Evolutionary conservation across 163 green algal species (phyloP), one percentile per base, ranked within the genome.

Genomic region (Scenedesmus sp.): DNA sequence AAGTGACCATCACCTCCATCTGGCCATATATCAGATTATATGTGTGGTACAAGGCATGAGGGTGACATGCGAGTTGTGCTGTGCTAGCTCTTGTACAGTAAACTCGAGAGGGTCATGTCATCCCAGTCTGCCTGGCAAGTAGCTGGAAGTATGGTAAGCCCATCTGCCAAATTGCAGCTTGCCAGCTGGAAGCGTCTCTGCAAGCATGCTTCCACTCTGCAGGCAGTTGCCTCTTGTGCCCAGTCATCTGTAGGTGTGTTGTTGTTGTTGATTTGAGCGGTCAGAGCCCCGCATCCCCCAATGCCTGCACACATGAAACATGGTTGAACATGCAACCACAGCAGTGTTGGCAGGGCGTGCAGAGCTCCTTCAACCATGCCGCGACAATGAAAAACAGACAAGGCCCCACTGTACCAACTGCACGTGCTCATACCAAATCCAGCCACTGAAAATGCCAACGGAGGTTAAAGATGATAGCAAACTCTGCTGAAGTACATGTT

Each of bases 81-180:
- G 53, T 24, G 56, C 65, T 76, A 76, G 65, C 82, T 51, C 59
- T 61, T 68, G 42, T 89, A 89, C 42, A 89, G 42, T 61, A 89
- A 49, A 6, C 30, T 24, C 46, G 83, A 59, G 42, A 89, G n/a
- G 3, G 42, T 78, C 83, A 89, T 65, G 51, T 89, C 83, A 81
- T 89, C 83, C 83, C 83, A 89, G 13, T 89, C 83, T 43, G 22
- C 40, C 4, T 46, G 59, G 24, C 24, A 43, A 18, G 83, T 82
- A 12, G 83, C 83, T 10, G 37, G 37, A 12, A 42, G 30, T 4
- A n/a, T 42, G 5, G 40, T 68, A 24, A 89, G 51, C 12, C 83
- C 83, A 20, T 81, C 40, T 24, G 44, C 30, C 83, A 89, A 9
- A 24, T 70, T 89, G 61, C 83, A 89, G 33, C 61, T 26, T 43